Percentiles rank a stretch among this genome's conserved stretches.
phyloP scores from a whole-genome alignment of 2,329 filamentous ascomycete species.

The Neospermospora avenae region DNA sequence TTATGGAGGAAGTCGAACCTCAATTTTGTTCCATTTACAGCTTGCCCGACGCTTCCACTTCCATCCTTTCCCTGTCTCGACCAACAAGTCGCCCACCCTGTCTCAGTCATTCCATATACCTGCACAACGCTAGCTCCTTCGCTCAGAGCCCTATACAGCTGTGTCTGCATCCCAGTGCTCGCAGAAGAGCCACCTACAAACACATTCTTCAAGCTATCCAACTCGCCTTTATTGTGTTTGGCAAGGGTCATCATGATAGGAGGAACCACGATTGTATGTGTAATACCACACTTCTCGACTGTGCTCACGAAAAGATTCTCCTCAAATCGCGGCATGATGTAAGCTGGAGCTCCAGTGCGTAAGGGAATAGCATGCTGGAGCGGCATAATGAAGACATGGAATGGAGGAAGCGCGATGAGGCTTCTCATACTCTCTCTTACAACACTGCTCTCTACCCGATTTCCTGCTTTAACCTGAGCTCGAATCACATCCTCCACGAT shows the following conservation, averaged over 20 bases:
- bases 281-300: conserved; percentile 58
- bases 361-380: conserved; percentile 73
- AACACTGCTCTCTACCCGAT: too few species aligned
- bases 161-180: conserved; percentile 38
- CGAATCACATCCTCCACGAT: conserved; percentile 6
- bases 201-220: conserved; percentile 44
- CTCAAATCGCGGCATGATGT: conserved; percentile 75
- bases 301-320: conserved; percentile 67
- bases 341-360: conserved; percentile 60
- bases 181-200: conserved; percentile 48
- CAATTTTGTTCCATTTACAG: conserved; percentile 6
- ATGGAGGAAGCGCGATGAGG: conserved; percentile 48
- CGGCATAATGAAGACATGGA: conserved; percentile 68
- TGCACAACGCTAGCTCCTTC: conserved; percentile 42
- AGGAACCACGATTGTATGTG: conserved; percentile 64
- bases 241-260: conserved; percentile 70
- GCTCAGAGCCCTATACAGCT: conserved; percentile 40
- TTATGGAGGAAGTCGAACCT: not conserved
- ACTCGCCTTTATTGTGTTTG: conserved; percentile 49
- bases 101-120: conserved; percentile 53
- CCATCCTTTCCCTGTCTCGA: not conserved
- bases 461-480: not conserved
- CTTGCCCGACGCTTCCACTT: conserved; percentile 12
- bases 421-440: conserved; percentile 42
- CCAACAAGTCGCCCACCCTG: conserved; percentile 36